Percentiles rank a stretch among this genome's conserved stretches.
These are phyloP conservation scores for Oryza glumipatula DNA, from an alignment of 176 grass and related monocot genomes.

Conservation along the genomic window DNA sequence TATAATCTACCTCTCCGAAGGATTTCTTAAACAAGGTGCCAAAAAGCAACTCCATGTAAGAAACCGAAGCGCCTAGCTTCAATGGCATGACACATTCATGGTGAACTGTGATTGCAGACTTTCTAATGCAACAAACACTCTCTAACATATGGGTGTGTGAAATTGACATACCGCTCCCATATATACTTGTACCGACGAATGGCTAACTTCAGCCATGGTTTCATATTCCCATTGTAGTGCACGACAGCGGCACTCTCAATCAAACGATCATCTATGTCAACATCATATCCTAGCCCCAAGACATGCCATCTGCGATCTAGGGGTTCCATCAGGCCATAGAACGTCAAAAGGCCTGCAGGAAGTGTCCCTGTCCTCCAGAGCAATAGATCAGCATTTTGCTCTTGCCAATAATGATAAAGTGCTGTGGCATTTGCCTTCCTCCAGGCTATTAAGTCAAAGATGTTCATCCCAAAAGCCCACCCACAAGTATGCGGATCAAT, in stretches of 20 bases:
- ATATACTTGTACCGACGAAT: constrained; percentile 84
- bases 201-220: constrained; percentile 95
- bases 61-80: constrained; percentile 54
- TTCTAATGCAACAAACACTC: constrained; percentile 73
- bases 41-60: constrained; percentile 49
- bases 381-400: constrained; percentile 77
- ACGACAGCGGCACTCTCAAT: constrained; percentile 96
- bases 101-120: constrained; percentile 36
- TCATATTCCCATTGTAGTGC: constrained; percentile 94
- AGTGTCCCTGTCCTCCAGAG: constrained; percentile 91
- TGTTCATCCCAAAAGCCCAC: constrained; percentile 99
- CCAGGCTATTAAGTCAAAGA: constrained; percentile 97
- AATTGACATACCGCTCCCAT: constrained; percentile 90
- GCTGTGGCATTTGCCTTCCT: constrained; percentile 78
- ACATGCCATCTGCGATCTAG: constrained; percentile 97
- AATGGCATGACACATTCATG: constrained; percentile 38
- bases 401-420: constrained; percentile 92
- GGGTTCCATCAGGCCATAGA: constrained; percentile 93
- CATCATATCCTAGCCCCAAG: constrained; percentile 91
- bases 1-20: constrained; percentile 60
- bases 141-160: constrained; percentile 57
- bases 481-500: constrained; percentile 68
- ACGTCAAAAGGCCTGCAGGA: constrained; percentile 83
- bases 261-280: constrained; percentile 92
- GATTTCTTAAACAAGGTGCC: constrained; percentile 56